Base-by-base conservation (phyloP, 768 basidiomycete species). In the Lactarius trivialis region DNA sequence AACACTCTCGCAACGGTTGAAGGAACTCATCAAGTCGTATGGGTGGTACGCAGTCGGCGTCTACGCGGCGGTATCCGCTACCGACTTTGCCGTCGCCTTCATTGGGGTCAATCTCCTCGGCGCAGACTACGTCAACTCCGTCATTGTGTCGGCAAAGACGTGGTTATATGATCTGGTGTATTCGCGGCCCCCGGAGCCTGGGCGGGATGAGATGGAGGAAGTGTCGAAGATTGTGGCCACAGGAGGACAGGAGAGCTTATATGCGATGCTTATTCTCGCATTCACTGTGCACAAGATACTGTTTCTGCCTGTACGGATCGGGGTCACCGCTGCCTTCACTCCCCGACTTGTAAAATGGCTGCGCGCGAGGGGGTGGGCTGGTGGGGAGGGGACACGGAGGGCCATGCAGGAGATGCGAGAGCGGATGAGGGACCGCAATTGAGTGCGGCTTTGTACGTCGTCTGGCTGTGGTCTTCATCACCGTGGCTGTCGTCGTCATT, bases 41-140 rank as follows among this genome's bases (percentile, higher is more conserved):
- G 96, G 96, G 33, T 93, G 91, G 91, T 96, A 95, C 71, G 93
- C 97, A 21, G 80, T 98, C 32, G 94, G 90, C 34, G 86, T 98
- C 28, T 99, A 99, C 77, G 49, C 87, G 65, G 71, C 86, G 55
- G 71, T 98, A 58, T 82, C 83, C 45, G 76, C 78, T 7, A 70
- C 94, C 71, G 97, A 99, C 73, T 93, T 98, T 71, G 76, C 82
- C 37, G 79, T 97, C 69, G 85, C 90, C 0, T 97, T 97, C 71
- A 81, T 85, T 52, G 85, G 85, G 56, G 85, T 99, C 70, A 88
- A 91, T 68, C 77, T 93, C 48, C 77, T 97, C 36, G 97, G 97
- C 50, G 93, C 93, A 2, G 94, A 98, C 53, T 85, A 91, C 65
- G 94, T 98, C 48, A 82, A 88, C 14, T 81, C 80, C 15, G 74